Evolutionary conservation across 208 protist genomes (phyloP).

Genomic region (Wallacemonas collosoma): DNA sequence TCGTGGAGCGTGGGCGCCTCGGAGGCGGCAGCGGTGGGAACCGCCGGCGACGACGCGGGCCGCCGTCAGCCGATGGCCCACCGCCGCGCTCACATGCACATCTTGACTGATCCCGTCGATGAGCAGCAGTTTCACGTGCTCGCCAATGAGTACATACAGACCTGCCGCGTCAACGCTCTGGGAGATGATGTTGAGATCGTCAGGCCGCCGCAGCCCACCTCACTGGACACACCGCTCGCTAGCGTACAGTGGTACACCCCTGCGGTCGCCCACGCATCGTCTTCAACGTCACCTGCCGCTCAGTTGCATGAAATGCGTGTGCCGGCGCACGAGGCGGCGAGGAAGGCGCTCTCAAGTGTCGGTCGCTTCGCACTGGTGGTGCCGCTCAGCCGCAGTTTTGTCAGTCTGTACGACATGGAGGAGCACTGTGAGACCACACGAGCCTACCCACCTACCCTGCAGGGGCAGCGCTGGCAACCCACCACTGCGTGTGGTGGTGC

Average conservation of each 20-base stretch:
- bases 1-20: neutral
- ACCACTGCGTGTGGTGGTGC: neutral
- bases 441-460: neutral
- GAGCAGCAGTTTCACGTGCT: constrained; percentile 50
- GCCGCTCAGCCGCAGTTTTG: constrained; percentile 2
- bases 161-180: constrained; percentile 6
- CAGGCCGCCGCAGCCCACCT: neutral
- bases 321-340: neutral
- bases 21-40: no score
- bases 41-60: no score
- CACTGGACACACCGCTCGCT: neutral
- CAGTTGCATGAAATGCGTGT: neutral
- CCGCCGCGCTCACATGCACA: constrained; percentile 29
- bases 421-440: neutral
- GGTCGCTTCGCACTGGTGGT: constrained; percentile 10
- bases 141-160: constrained; percentile 6
- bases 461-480: constrained; percentile 1
- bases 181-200: constrained; percentile 6
- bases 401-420: constrained; percentile 14
- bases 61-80: neutral
- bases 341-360: neutral
- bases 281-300: neutral
- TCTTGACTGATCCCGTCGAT: constrained; percentile 38
- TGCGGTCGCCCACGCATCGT: neutral
- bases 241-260: constrained; percentile 7